Conservation (phyloP, 1,284 basidiomycete genomes). For the Polyporus tsugae region DNA sequence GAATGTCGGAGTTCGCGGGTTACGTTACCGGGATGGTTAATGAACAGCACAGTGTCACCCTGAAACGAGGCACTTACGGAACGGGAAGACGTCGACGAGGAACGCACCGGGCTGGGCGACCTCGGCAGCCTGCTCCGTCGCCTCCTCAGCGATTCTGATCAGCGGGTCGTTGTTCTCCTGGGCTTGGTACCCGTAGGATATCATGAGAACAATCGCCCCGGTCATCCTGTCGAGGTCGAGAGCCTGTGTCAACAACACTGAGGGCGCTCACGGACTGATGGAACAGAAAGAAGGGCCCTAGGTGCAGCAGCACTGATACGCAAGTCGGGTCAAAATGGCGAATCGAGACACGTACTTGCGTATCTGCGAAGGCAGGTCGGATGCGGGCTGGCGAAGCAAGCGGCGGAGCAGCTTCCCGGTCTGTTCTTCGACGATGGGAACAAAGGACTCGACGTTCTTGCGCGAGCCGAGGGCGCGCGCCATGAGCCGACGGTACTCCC, state of each 20-base stretch:
- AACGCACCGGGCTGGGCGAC: slow-evolving; percentile 53
- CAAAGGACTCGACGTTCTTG: slow-evolving; percentile 36
- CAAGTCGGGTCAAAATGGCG: background rate
- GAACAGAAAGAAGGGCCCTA: background rate
- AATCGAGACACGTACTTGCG: slow-evolving; percentile 19
- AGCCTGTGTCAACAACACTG: background rate
- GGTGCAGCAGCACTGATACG: background rate
- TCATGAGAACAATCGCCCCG: slow-evolving; percentile 65
- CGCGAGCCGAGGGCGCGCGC: slow-evolving; percentile 31
- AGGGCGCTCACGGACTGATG: background rate
- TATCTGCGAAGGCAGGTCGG: slow-evolving; percentile 48
- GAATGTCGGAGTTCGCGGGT: background rate
- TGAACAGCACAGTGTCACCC: background rate
- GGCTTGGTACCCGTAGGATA: slow-evolving; percentile 69
- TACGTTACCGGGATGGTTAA: background rate
- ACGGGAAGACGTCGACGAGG: slow-evolving; percentile 46
- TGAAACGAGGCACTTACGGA: slow-evolving; percentile 29
- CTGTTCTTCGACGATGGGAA: slow-evolving; percentile 35
- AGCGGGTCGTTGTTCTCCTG: slow-evolving; percentile 65
- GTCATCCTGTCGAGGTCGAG: slow-evolving; percentile 52
- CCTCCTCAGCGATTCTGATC: slow-evolving; percentile 62
- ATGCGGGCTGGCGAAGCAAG: slow-evolving; percentile 58
- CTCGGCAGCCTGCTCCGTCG: slow-evolving; percentile 65
- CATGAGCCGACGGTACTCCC: slow-evolving; percentile 43
- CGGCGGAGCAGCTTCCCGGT: slow-evolving; percentile 47